Evolutionary conservation across 129 eudicot species (phyloP).

Genomic region (Artemisia argyi): DNA sequence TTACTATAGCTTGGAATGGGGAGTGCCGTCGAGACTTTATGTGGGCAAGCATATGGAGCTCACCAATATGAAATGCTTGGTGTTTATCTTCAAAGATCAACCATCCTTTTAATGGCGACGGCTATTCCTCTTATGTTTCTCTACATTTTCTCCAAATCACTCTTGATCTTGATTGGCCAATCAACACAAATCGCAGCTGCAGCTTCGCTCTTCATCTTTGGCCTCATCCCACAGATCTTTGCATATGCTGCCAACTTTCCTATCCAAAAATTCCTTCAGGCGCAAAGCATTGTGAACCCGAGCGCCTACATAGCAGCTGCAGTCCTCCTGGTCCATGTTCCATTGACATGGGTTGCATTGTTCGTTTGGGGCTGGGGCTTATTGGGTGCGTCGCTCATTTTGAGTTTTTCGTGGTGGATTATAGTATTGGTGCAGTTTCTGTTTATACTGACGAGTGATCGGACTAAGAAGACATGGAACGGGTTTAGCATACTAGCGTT

Average conservation of each 20-base stretch:
- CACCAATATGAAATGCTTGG: slow-evolving; percentile 49
- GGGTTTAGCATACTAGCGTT: slow-evolving; percentile 50
- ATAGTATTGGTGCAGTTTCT: slow-evolving; percentile 49
- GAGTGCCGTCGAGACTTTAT: slow-evolving; percentile 55
- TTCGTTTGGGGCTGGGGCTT: slow-evolving; percentile 44
- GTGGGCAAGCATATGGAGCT: slow-evolving; percentile 66
- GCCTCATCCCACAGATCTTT: slow-evolving; percentile 60
- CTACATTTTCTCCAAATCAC: slow-evolving; percentile 49
- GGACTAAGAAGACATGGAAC: slow-evolving; percentile 43
- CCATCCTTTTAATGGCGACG: slow-evolving; percentile 38
- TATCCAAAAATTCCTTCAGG: slow-evolving; percentile 52
- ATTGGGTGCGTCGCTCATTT: slow-evolving; percentile 42
- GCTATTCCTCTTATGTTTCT: slow-evolving; percentile 43
- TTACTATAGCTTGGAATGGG: slow-evolving; percentile 52
- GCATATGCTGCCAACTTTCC: slow-evolving; percentile 55
- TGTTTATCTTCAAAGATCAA: slow-evolving; percentile 54
- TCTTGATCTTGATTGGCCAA: slow-evolving; percentile 47
- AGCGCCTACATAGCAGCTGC: slow-evolving; percentile 48
- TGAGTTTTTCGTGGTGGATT: slow-evolving; percentile 55
- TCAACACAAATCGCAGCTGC: slow-evolving; percentile 36
- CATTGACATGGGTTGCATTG: slow-evolving; percentile 33
- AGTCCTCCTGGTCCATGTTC: slow-evolving; percentile 35
- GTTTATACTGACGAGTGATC: slow-evolving; percentile 39
- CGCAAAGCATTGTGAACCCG: slow-evolving; percentile 59
- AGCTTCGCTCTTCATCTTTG: slow-evolving; percentile 51